phyloP scores from a whole-genome alignment of 116 monocot species.

The Thalassia testudinum region DNA sequence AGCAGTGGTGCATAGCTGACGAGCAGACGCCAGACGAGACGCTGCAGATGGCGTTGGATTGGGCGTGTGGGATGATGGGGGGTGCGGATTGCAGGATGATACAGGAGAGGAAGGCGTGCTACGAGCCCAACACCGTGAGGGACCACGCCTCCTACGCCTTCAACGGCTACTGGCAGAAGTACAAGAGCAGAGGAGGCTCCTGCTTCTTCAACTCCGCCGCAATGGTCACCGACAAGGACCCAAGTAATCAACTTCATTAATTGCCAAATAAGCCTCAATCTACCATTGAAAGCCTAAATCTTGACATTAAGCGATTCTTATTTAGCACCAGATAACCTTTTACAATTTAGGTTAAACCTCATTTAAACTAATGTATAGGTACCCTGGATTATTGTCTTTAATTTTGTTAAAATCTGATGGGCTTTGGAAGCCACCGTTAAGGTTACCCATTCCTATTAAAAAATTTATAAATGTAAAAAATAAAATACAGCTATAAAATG shows the following conservation, averaged over 20 bases:
- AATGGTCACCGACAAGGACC: constrained; percentile 54
- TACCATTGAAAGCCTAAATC: too few relatives aligned
- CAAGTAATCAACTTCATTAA: constrained; percentile 43
- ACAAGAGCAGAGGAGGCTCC: constrained; percentile 55
- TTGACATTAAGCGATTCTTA: too few relatives aligned
- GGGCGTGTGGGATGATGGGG: constrained; percentile 68
- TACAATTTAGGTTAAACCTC: too few relatives aligned
- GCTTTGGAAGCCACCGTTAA: too few relatives aligned
- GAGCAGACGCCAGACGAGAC: constrained; percentile 55
- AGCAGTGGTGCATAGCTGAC: constrained; percentile 85
- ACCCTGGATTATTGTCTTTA: too few relatives aligned
- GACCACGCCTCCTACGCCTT: constrained; percentile 83
- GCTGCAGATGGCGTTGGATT: constrained; percentile 66
- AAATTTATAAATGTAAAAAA: too few relatives aligned
- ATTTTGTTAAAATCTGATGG: too few relatives aligned
- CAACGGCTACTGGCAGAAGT: constrained; percentile 87
- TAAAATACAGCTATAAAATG: too few relatives aligned
- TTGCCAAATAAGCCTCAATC: too few relatives aligned
- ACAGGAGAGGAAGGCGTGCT: constrained; percentile 39
- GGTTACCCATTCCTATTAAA: too few relatives aligned
- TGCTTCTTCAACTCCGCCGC: constrained; percentile 80
- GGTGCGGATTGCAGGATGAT: constrained; percentile 68
- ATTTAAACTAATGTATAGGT: too few relatives aligned
- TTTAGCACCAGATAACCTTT: too few relatives aligned
- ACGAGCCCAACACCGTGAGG: constrained; percentile 50